Percentiles rank a stretch among this genome's conserved stretches.
phyloP scores from a whole-genome alignment of 805 yeast species.

The Kuraishia hungarica region DNA sequence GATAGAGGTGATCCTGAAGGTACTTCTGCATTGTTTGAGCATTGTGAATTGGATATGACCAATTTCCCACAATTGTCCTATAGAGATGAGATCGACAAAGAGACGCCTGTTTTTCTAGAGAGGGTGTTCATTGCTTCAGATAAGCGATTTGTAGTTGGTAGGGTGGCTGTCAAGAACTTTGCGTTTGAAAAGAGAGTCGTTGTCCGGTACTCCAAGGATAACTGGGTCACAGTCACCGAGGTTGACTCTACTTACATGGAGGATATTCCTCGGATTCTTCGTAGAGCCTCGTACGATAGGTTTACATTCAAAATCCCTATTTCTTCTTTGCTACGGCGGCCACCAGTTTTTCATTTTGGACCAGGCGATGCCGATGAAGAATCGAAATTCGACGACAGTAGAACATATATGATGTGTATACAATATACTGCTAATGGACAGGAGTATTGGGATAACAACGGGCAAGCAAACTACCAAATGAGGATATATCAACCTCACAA shows the following conservation, averaged over 20 bases:
- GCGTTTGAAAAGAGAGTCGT: slow-evolving; percentile 60
- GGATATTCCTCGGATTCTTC: slow-evolving; percentile 43
- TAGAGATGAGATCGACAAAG: slow-evolving; percentile 30
- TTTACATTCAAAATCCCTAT: slow-evolving; percentile 58
- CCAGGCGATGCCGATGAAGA: background rate
- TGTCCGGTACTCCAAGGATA: slow-evolving; percentile 66
- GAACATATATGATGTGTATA: slow-evolving; percentile 40
- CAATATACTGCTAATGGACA: slow-evolving; percentile 37
- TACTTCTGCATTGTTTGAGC: slow-evolving; percentile 12
- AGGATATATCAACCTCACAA: slow-evolving; percentile 23
- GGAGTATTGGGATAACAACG: slow-evolving; percentile 78
- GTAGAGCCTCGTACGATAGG: slow-evolving; percentile 52
- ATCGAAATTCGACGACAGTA: slow-evolving; percentile 5
- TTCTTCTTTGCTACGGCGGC: slow-evolving; percentile 24
- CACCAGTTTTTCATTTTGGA: background rate
- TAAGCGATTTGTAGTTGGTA: slow-evolving; percentile 55
- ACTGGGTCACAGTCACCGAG: slow-evolving; percentile 71
- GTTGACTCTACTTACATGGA: slow-evolving; percentile 53
- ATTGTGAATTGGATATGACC: slow-evolving; percentile 35
- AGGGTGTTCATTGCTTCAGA: slow-evolving; percentile 51
- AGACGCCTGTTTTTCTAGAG: slow-evolving; percentile 53
- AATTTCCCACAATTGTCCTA: slow-evolving; percentile 38
- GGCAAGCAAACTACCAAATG: slow-evolving; percentile 47
- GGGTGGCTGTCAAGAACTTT: slow-evolving; percentile 70
- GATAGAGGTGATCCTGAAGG: slow-evolving; percentile 12